Evolutionary conservation across 768 basidiomycete species (phyloP), one percentile per base, ranked within the genome.

Genomic region (Lanmaoa pseudosensibilis): DNA sequence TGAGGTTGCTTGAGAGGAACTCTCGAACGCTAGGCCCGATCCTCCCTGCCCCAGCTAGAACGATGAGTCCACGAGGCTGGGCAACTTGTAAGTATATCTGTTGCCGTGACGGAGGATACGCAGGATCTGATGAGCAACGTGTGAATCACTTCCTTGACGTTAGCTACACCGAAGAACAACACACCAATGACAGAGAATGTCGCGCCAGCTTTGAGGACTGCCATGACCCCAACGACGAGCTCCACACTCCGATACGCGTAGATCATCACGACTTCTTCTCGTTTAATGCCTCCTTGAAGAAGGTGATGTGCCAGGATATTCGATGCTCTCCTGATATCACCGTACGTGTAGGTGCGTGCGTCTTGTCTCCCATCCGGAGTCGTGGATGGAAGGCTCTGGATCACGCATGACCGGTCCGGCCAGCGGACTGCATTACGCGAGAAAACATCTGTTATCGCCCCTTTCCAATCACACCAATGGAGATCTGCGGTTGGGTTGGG

Each of bases 241-340:
- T 99, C 96, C 46, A 98, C 94, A 62, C 92, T 93, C 34, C 97
- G 84, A 66, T 97, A 87, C 2, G 96, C 96, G 67, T 98, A 99
- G 19, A 99, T 89, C 88, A 96, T 98, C 51, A 98, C 94, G 19
- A 98, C 94, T 60, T 99, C 97, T 66, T 95, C 96, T 34, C 92
- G 79, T 71, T 94, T 81, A 5, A 99, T 76, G 7, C 97, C 97
- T 15, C 84, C 84, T 61, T 86, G 83, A 39, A 98, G 76, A 57
- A 99, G 82, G 64, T 95, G 85, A 67, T 98, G 95, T 0, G 96
- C 88, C 12, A 99, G 80, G 32, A 94, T 78, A 69, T 98, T 98
- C 2, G 89, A 85, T 18, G 95, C 94, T 45, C 80, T 81, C 43
- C 90, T 84, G 63, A 98, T 93, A 55, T 86, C 80, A 33, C 78